These are phyloP conservation scores for Salicornia ramosissima DNA, from an alignment of 148 eudicot genomes.

Conservation along the genomic window DNA sequence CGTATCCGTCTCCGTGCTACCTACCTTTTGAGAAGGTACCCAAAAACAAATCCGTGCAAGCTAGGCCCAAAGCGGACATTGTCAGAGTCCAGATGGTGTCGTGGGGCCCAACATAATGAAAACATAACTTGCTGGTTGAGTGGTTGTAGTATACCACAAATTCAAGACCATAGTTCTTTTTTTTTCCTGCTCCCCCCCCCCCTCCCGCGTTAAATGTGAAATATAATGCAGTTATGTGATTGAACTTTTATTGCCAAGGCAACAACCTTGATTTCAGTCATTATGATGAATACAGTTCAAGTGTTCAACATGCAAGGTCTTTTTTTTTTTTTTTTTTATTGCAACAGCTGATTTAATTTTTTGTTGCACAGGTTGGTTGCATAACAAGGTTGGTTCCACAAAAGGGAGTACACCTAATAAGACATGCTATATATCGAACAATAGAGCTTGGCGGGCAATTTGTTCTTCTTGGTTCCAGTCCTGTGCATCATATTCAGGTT, in stretches of 20 bases:
- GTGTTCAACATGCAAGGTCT: background rate
- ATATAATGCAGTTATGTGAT: background rate
- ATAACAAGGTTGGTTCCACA: conserved; percentile 95
- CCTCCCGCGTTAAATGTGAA: background rate
- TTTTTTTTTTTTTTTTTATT: background rate
- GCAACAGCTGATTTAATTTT: background rate
- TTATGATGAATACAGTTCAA: background rate
- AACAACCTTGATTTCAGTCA: background rate
- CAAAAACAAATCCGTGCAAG: too few relatives aligned
- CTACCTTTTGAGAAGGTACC: too few relatives aligned
- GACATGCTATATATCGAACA: conserved; percentile 88
- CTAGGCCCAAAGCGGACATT: too few relatives aligned
- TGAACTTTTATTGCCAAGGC: background rate
- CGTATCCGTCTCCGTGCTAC: too few relatives aligned
- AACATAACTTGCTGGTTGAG: background rate
- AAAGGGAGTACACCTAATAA: conserved; percentile 91
- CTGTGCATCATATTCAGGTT: conserved; percentile 86
- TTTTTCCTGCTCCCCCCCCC: too few relatives aligned
- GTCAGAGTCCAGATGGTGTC: too few relatives aligned
- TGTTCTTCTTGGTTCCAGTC: conserved; percentile 94
- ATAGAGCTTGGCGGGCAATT: conserved; percentile 87
- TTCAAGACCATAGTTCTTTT: background rate
- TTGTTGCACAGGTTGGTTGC: conserved; percentile 68
- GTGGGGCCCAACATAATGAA: too few relatives aligned
- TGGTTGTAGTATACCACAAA: background rate